These are phyloP conservation scores for Pseudevernia furfuracea DNA, from an alignment of 495 filamentous ascomycete species.

Conservation along the genomic window DNA sequence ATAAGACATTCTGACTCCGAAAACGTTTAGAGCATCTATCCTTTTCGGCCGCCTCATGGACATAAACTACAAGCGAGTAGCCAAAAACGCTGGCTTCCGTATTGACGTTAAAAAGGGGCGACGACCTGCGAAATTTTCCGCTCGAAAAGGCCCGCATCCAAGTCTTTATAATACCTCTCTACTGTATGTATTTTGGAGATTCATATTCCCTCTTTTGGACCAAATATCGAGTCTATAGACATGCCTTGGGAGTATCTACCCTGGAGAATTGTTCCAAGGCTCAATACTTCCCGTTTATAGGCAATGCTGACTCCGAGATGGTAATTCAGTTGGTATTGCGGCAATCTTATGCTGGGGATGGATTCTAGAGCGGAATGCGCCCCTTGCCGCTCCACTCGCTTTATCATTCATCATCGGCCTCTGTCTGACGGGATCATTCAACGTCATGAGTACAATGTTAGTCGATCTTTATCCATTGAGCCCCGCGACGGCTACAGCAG, in stretches of 20 bases:
- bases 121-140: slow-evolving; percentile 44
- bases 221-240: too few species aligned
- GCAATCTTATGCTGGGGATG: slow-evolving; percentile 43
- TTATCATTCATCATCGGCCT: slow-evolving; percentile 56
- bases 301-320: too few species aligned
- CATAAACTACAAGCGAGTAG: slow-evolving; percentile 42
- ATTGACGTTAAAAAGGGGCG: slow-evolving; percentile 40
- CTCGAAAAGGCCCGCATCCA: slow-evolving; percentile 46
- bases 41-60: slow-evolving; percentile 43
- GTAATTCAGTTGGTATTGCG: slow-evolving; percentile 33
- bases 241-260: too few species aligned
- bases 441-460: slow-evolving; percentile 51
- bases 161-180: slow-evolving; percentile 34
- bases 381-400: slow-evolving; percentile 40
- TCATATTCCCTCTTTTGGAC: too few species aligned
- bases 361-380: slow-evolving; percentile 38
- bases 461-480: slow-evolving; percentile 55
- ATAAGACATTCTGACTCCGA: background rate
- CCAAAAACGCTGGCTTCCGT: slow-evolving; percentile 37
- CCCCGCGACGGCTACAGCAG: slow-evolving; percentile 57
- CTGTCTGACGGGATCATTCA: slow-evolving; percentile 48
- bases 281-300: too few species aligned
- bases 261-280: too few species aligned
- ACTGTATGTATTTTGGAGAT: too few species aligned
- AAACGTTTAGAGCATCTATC: slow-evolving; percentile 30